Evolutionary conservation across 1,284 basidiomycete genomes (phyloP).

Genomic region (Tilletia walkeri): DNA sequence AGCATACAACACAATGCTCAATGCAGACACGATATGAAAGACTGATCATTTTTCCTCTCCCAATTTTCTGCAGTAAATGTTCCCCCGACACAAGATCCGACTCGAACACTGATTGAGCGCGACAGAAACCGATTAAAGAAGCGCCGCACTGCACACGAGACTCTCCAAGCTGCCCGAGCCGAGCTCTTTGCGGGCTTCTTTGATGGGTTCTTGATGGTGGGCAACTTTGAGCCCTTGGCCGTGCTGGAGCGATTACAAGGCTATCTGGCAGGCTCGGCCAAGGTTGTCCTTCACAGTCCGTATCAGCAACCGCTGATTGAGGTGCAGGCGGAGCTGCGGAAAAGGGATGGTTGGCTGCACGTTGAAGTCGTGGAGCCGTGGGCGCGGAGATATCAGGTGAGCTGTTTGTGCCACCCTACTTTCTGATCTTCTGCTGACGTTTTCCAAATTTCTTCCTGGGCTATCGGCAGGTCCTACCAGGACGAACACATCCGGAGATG

Average conservation of each 20-base stretch:
- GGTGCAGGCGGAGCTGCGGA: slow-evolving; percentile 71
- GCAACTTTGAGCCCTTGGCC: slow-evolving; percentile 80
- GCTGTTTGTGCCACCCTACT: neutral
- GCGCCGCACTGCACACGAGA: slow-evolving; percentile 66
- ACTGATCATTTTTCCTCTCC: neutral
- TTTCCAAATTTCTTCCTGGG: neutral
- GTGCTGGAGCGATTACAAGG: slow-evolving; percentile 73
- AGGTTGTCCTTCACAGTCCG: slow-evolving; percentile 81
- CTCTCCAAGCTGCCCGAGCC: slow-evolving; percentile 59
- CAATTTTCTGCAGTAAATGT: neutral
- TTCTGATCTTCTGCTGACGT: neutral
- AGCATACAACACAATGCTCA: neutral
- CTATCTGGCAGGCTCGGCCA: slow-evolving; percentile 79
- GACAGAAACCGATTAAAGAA: slow-evolving; percentile 70
- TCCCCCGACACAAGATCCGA: neutral
- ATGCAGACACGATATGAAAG: neutral
- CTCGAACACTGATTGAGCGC: slow-evolving; percentile 63
- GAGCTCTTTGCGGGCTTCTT: slow-evolving; percentile 67
- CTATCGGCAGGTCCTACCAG: slow-evolving; percentile 69
- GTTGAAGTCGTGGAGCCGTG: slow-evolving; percentile 83
- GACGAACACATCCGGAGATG: slow-evolving; percentile 95
- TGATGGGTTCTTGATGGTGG: slow-evolving; percentile 69
- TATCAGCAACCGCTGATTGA: slow-evolving; percentile 71
- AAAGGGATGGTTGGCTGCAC: slow-evolving; percentile 69
- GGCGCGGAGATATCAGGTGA: slow-evolving; percentile 77